Percentiles rank a stretch among this genome's conserved stretches.
Evolutionary conservation across 805 yeast species (phyloP).

Genomic region (Yarrowia yakushimensis): DNA sequence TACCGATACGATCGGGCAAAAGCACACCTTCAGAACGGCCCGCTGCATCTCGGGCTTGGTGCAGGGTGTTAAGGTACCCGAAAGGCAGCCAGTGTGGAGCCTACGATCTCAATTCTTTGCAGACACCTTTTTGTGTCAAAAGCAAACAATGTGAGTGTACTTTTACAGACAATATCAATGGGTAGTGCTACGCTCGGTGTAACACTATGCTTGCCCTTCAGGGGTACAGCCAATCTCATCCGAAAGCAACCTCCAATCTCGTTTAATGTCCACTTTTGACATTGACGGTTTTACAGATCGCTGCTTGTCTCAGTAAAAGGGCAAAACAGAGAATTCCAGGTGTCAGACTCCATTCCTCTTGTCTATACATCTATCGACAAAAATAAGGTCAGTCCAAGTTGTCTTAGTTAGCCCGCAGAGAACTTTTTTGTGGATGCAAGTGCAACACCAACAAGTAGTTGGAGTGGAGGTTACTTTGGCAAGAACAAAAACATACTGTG

Average conservation of each 20-base stretch:
- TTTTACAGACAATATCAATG: no score
- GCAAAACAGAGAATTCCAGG: neutral
- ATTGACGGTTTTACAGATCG: neutral
- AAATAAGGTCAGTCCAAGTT: neutral
- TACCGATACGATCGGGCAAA: neutral
- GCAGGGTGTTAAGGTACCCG: constrained; percentile 13
- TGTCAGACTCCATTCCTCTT: no score
- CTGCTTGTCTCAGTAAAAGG: neutral
- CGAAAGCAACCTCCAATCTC: neutral
- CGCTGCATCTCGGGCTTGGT: neutral
- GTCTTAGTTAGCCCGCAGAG: neutral
- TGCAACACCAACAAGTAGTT: no score
- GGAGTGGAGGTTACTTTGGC: no score
- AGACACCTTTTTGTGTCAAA: neutral
- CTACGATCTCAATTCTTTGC: no score
- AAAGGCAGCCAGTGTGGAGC: neutral
- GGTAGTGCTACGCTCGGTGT: no score
- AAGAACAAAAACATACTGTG: no score
- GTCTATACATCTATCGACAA: no score
- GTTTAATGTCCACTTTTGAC: neutral
- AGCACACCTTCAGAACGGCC: neutral
- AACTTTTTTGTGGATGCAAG: neutral
- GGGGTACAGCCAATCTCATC: neutral
- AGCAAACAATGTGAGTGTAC: neutral
- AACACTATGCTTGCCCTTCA: no score